phyloP scores from a whole-genome alignment of 306 rosid genomes.

The Casuarina cunninghamiana region DNA sequence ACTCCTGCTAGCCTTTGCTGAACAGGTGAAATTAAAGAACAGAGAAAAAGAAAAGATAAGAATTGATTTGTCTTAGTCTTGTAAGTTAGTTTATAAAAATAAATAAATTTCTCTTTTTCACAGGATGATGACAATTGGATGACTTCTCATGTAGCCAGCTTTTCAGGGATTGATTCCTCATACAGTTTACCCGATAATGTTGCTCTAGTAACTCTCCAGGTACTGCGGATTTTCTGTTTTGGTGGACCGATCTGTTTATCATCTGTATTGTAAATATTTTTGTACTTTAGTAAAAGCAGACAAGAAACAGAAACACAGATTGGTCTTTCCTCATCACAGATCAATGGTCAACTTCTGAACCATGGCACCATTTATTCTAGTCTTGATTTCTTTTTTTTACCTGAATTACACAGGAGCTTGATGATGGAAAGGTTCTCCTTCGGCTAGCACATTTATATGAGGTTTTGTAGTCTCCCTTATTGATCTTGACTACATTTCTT shows the following conservation, averaged over 20 bases:
- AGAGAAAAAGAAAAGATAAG: background rate
- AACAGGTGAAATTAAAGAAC: slow-evolving; percentile 41
- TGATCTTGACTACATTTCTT: background rate
- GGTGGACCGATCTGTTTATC: no score
- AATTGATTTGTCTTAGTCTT: slow-evolving; percentile 5
- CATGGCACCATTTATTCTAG: background rate
- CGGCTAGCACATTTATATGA: slow-evolving; percentile 78
- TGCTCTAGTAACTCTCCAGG: slow-evolving; percentile 79
- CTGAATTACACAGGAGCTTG: slow-evolving; percentile 57
- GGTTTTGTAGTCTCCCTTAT: slow-evolving; percentile 37
- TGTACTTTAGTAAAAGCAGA: background rate
- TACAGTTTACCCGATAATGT: slow-evolving; percentile 71
- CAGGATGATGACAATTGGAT: slow-evolving; percentile 63
- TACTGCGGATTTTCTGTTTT: background rate
- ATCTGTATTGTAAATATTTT: background rate
- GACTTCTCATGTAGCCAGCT: slow-evolving; percentile 55
- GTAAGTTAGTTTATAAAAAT: background rate
- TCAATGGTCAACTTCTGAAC: background rate
- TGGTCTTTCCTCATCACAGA: background rate
- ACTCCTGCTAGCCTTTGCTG: slow-evolving; percentile 78
- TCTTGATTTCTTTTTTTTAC: slow-evolving; percentile 5
- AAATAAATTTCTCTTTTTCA: slow-evolving; percentile 20
- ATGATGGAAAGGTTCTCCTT: slow-evolving; percentile 61
- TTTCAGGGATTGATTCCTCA: slow-evolving; percentile 57
- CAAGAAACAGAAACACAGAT: background rate